Percentiles rank a stretch among this genome's conserved stretches.
These are phyloP conservation scores for Penicillium polonicum DNA, from an alignment of 2,329 filamentous ascomycete species.

Conservation along the genomic window DNA sequence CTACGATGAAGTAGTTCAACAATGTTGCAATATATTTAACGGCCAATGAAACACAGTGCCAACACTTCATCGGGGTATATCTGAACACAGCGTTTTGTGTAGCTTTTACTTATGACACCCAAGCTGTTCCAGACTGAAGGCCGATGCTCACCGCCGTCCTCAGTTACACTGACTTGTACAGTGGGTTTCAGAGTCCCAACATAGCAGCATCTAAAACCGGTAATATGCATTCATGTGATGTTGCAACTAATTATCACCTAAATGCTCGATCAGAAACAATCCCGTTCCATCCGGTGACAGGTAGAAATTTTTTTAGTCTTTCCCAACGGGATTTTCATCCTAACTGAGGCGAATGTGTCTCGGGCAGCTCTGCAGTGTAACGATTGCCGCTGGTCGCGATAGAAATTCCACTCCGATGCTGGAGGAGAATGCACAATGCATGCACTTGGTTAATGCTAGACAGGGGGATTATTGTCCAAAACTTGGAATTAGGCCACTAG, in stretches of 20 bases:
- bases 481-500: background rate
- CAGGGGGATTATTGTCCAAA: background rate
- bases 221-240: background rate
- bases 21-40: background rate
- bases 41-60: background rate
- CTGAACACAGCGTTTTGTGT: background rate
- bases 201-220: background rate
- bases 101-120: background rate
- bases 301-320: background rate
- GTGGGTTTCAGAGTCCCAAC: background rate
- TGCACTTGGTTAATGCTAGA: background rate
- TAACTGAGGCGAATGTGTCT: slow-evolving; percentile 6
- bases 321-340: slow-evolving; percentile 15
- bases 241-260: background rate
- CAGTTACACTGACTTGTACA: background rate
- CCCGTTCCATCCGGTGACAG: no score
- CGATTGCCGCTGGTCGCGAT: slow-evolving; percentile 9
- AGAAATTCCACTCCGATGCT: slow-evolving; percentile 3
- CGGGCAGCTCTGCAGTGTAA: slow-evolving; percentile 16
- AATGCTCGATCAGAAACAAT: background rate
- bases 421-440: background rate
- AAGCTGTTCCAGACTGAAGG: background rate
- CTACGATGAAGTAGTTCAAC: background rate
- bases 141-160: background rate
- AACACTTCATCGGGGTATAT: background rate